Evolutionary conservation across 208 protist species (phyloP), one percentile per base, ranked within the genome.

Genomic region (Endotrypanum monterogeii): DNA sequence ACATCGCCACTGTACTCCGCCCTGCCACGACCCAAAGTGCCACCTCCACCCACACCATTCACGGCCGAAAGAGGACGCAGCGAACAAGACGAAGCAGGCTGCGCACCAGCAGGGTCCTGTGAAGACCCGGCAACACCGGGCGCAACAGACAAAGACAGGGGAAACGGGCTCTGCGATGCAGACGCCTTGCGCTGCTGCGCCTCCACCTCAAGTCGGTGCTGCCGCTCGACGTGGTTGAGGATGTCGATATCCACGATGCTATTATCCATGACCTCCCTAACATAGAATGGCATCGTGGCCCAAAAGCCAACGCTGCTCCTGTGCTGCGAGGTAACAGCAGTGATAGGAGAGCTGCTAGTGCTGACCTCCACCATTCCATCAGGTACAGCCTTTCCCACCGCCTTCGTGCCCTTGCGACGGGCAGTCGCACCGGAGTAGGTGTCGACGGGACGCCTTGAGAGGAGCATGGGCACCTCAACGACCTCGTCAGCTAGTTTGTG

Each of bases 181-280:
- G 65, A 28, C 2, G 65, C 65, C 23, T n/a, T 32, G 55, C 70
- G 70, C 76, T 80, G 76, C 70, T 72, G 76, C 65, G 52, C 61
- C 56, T 80, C 76, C 0, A 72, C 41, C 20, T 65, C 63, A 35
- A 80, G 51, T 28, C 76, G 70, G 70, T 72, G 76, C 48, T 91
- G 78, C 61, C 89, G 83, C 82, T 93, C 89, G 69, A 89, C 80
- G 25, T 88, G 83, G 62, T 88, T 93, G 55, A 82, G 78, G 11
- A 81, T 79, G 65, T 90, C 89, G 20, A 90, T 50, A 74, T 85
- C 85, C 7, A 93, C 80, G 4, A 65, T 51, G 5, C 74, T 51
- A 7, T 79, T 56, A 57, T 58, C 54, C 41, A 87, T 82, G 9
- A 83, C 83, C 67, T 83, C 75, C n/a, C 65, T 71, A 70, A 86